phyloP scores from a whole-genome alignment of 352 stramenopile species.

The Globisporangium okanoganense region DNA sequence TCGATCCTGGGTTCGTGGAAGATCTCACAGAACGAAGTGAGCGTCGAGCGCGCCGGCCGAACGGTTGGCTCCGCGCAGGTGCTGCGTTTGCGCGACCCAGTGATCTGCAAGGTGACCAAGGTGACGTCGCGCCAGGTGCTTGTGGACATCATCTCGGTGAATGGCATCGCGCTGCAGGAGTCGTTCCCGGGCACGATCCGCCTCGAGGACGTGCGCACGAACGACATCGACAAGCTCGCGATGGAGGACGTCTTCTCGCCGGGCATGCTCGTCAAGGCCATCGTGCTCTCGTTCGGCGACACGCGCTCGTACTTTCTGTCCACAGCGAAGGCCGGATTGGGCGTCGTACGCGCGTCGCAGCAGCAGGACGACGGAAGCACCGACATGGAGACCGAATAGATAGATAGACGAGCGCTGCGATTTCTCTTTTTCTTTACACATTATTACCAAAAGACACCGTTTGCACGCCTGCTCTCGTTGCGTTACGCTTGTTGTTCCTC shows the following conservation, averaged over 20 bases:
- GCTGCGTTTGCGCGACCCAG: constrained; percentile 56
- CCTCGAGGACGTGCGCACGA: constrained; percentile 71
- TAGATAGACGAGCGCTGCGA: constrained; percentile 2
- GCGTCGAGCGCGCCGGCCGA: constrained; percentile 44
- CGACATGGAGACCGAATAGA: constrained; percentile 50
- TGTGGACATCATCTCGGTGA: constrained; percentile 73
- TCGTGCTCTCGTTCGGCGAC: constrained; percentile 82
- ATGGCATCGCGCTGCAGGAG: constrained; percentile 70
- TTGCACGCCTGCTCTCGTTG: neutral
- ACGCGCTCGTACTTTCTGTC: constrained; percentile 85
- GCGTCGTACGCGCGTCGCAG: constrained; percentile 43
- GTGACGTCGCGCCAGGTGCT: constrained; percentile 71
- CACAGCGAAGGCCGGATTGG: constrained; percentile 64
- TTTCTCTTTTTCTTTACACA: neutral
- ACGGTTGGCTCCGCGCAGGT: constrained; percentile 68
- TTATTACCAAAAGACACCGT: constrained; percentile 5
- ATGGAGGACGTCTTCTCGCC: constrained; percentile 75
- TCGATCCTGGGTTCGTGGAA: constrained; percentile 54
- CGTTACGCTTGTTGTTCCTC: neutral
- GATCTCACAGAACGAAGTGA: constrained; percentile 36
- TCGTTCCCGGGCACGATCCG: constrained; percentile 76
- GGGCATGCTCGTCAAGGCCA: constrained; percentile 67
- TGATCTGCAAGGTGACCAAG: constrained; percentile 65
- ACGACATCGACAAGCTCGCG: constrained; percentile 79
- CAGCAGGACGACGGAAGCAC: constrained; percentile 28